A percentile compares a stretch with the other conserved stretches of the same genome.
Conservation (phyloP, 139 green algal genomes). For the Chlorella sp. region DNA sequence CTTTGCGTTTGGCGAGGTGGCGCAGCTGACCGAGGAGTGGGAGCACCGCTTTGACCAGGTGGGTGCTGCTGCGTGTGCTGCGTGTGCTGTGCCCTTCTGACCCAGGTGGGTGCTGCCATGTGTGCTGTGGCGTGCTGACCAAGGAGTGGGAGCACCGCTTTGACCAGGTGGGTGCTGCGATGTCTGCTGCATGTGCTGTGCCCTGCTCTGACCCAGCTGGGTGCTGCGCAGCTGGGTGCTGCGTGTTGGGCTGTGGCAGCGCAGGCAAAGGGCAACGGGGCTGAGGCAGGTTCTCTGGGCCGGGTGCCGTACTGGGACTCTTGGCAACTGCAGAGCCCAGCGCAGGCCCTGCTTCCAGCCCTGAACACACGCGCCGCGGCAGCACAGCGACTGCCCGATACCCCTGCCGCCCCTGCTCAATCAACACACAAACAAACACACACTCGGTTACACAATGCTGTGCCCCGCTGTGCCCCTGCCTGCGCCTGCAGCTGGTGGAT, state of each 20-base stretch:
- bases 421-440: too few relatives aligned
- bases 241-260: background rate
- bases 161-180: background rate
- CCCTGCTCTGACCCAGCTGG: background rate
- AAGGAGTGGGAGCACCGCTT: constrained; percentile 69
- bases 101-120: background rate
- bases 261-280: background rate
- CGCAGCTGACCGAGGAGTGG: constrained; percentile 69
- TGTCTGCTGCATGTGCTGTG: background rate
- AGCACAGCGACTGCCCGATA: too few relatives aligned
- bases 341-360: too few relatives aligned
- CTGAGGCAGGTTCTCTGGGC: background rate
- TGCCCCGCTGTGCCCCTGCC: too few relatives aligned
- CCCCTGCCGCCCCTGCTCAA: too few relatives aligned
- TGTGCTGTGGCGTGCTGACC: constrained; percentile 62
- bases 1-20: constrained; percentile 73
- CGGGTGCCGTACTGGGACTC: too few relatives aligned
- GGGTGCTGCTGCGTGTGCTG: background rate
- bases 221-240: background rate
- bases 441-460: too few relatives aligned
- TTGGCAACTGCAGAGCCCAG: too few relatives aligned
- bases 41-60: constrained; percentile 71
- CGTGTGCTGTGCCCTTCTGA: background rate
- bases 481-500: constrained; percentile 49
- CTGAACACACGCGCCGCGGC: too few relatives aligned